Base-by-base conservation (phyloP, 148 eudicot species). In the Chenopodium berlandieri region DNA sequence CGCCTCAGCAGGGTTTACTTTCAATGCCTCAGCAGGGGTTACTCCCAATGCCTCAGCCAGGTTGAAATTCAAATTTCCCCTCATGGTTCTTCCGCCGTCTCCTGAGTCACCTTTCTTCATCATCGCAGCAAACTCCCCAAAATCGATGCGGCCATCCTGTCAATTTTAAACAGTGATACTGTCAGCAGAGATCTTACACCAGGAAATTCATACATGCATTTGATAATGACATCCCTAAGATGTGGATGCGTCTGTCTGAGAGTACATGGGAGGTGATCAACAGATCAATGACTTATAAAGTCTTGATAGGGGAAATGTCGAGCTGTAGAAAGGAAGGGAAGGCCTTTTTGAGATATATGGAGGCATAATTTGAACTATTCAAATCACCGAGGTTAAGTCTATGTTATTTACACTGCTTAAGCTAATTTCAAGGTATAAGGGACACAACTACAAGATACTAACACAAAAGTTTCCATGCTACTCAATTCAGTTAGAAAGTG, bases 61-160 rank as follows among this genome's bases (percentile, higher is more conserved):
- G 83, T 84, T 89, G 75, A 90, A 92, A 83, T 93, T 90, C 76
- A 93, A 75, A 67, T 86, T 93, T 32, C 91, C 91, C 80, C 97
- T 91, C 89, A 89, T 83, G 82, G 90, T 91, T 87, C 97, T 91
- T 78, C 89, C 91, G 34, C 90, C 92, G 1, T 83, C 62, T 64
- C 91, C 92, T 31, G 80, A 82, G 71, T 90, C 89, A 8, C 93
- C 97, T 83, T 91, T 90, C 85, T 86, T 91, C 97, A 91, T 93
- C 97, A 91, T 93, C 23, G 94, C 84, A 4, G 93, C 87, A 75
- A 93, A 93, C 82, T 93, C 97, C 40, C 81, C 90, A 62, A 91
- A 93, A 83, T 93, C 97, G 75, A 91, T 93, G 13, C 91, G 88
- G 22, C 97, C 97, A 86, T 93, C 97, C 89, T 87, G 78, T 73